phyloP scores from a whole-genome alignment of 805 yeast genomes.

The Kluyveromyces starmeri region DNA sequence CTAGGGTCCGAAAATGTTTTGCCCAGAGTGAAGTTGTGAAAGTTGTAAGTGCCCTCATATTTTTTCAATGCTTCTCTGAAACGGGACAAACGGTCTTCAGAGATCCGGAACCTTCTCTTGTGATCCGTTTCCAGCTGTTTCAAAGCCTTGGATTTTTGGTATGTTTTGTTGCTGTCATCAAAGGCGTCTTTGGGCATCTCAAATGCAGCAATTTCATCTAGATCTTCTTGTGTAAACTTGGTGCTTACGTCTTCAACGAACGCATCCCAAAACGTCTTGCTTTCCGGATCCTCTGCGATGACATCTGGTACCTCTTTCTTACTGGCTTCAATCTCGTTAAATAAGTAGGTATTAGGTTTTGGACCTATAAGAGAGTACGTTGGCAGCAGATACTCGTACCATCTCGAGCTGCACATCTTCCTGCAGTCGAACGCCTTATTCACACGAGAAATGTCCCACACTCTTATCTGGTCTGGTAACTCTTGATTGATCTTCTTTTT shows the following conservation, averaged over 20 bases:
- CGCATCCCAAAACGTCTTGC: slow-evolving; percentile 61
- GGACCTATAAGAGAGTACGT: slow-evolving; percentile 88
- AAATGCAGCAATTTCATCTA: slow-evolving; percentile 20
- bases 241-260: slow-evolving; percentile 34
- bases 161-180: slow-evolving; percentile 31
- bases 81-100: slow-evolving; percentile 48
- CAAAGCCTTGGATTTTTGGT: slow-evolving; percentile 38
- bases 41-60: slow-evolving; percentile 84
- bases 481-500: slow-evolving; percentile 60
- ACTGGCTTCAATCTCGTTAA: slow-evolving; percentile 47
- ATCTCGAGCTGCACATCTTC: slow-evolving; percentile 89
- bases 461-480: slow-evolving; percentile 78
- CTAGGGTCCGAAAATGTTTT: slow-evolving; percentile 77
- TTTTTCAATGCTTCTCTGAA: slow-evolving; percentile 61
- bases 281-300: slow-evolving; percentile 56
- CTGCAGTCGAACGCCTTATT: slow-evolving; percentile 91
- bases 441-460: slow-evolving; percentile 88
- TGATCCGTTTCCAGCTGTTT: slow-evolving; percentile 56
- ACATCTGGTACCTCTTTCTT: slow-evolving; percentile 48
- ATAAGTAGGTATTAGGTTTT: slow-evolving; percentile 63
- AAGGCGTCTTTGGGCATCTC: slow-evolving; percentile 32
- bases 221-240: slow-evolving; percentile 24
- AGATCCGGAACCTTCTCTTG: slow-evolving; percentile 62
- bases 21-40: slow-evolving; percentile 83
- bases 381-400: slow-evolving; percentile 90